Percentiles rank a stretch among this genome's conserved stretches.
These are phyloP conservation scores for Colletotrichum truncatum DNA, from an alignment of 2,329 filamentous ascomycete genomes.

Conservation along the genomic window DNA sequence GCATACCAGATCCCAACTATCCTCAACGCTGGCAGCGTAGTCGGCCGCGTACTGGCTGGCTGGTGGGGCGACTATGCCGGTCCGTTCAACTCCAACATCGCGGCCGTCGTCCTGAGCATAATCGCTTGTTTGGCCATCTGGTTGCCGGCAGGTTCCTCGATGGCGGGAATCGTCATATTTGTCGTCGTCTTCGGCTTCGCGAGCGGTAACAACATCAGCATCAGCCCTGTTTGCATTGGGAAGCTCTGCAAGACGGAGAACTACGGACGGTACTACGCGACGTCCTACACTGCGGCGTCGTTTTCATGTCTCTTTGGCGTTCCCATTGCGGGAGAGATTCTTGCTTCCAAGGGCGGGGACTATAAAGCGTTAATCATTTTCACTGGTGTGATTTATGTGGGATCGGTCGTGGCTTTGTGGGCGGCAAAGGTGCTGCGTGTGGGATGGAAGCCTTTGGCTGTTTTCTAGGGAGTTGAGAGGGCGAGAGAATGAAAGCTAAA, in stretches of 20 bases:
- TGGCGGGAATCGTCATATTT: constrained; percentile 75
- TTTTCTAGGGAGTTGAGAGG: too few species aligned
- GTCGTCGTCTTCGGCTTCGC: constrained; percentile 82
- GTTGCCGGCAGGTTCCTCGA: constrained; percentile 70
- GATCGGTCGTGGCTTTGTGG: constrained; percentile 61
- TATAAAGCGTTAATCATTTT: constrained; percentile 75
- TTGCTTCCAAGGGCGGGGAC: constrained; percentile 62
- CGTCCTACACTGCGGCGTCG: constrained; percentile 84
- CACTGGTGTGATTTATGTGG: constrained; percentile 68
- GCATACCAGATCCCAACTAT: constrained; percentile 83
- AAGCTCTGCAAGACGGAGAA: constrained; percentile 82
- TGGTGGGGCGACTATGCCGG: constrained; percentile 84
- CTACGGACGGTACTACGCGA: constrained; percentile 87
- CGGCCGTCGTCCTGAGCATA: constrained; percentile 68
- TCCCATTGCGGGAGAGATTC: constrained; percentile 73
- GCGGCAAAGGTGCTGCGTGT: constrained; percentile 58
- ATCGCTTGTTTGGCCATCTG: constrained; percentile 77
- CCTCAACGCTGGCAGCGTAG: constrained; percentile 80
- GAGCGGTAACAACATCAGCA: constrained; percentile 80
- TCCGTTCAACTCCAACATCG: constrained; percentile 83
- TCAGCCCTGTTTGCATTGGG: constrained; percentile 86
- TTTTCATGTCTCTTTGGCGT: constrained; percentile 69
- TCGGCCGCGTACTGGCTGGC: constrained; percentile 82
- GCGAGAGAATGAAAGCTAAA: too few species aligned
- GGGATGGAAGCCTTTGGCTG: constrained; percentile 17